These are phyloP conservation scores for Marvania coccoides DNA, from an alignment of 139 green algal species.

Conservation along the genomic window DNA sequence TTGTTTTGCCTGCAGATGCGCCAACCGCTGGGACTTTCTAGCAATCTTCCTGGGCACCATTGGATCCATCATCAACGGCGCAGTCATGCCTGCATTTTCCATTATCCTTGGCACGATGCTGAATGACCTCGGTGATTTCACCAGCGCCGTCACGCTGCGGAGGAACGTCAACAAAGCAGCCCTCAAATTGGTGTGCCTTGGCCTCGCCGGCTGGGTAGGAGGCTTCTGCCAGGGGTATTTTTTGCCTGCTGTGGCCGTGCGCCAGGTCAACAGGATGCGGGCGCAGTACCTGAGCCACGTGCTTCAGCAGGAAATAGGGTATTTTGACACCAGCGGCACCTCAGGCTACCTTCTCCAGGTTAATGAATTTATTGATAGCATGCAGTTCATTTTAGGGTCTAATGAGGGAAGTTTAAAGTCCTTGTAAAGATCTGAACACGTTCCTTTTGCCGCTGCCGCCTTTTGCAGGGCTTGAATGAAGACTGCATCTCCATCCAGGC, in stretches of 20 bases:
- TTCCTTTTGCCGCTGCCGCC: no score
- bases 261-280: slow-evolving; percentile 22
- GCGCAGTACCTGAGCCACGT: slow-evolving; percentile 44
- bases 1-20: neutral
- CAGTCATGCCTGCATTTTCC: slow-evolving; percentile 42
- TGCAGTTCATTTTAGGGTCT: no score
- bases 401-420: no score
- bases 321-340: slow-evolving; percentile 63
- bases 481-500: slow-evolving; percentile 48
- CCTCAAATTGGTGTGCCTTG: slow-evolving; percentile 59
- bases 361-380: no score
- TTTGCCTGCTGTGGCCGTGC: slow-evolving; percentile 25
- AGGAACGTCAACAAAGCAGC: slow-evolving; percentile 21
- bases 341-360: no score
- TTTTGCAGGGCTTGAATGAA: slow-evolving; percentile 63
- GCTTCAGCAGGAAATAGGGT: slow-evolving; percentile 73
- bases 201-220: slow-evolving; percentile 23
- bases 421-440: no score
- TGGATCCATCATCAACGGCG: slow-evolving; percentile 15
- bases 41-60: slow-evolving; percentile 2
- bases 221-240: slow-evolving; percentile 31
- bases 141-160: no score
- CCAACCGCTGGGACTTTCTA: slow-evolving; percentile 13
- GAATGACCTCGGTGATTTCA: slow-evolving; percentile 20
- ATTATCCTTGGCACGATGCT: slow-evolving; percentile 53